Evolutionary conservation across 768 basidiomycete species (phyloP).

Genomic region (Boletus eberwhitei): DNA sequence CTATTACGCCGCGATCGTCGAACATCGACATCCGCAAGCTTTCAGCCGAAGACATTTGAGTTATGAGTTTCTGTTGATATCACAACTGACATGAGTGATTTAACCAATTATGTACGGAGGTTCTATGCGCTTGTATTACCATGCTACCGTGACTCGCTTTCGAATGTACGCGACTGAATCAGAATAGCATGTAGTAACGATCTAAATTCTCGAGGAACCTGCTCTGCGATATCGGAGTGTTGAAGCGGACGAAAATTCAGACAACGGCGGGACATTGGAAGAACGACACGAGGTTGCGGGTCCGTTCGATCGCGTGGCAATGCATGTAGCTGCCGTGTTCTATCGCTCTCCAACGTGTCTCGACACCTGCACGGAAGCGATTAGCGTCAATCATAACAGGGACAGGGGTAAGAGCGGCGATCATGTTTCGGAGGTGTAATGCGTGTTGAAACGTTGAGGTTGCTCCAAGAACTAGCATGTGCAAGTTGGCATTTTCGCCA

Average conservation of each 20-base stretch:
- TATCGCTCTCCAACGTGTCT: slow-evolving; percentile 19
- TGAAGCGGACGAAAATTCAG: slow-evolving; percentile 6
- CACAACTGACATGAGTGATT: no score
- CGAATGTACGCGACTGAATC: not conserved
- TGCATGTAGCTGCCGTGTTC: not conserved
- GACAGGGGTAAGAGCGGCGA: slow-evolving; percentile 19
- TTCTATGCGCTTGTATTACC: not conserved
- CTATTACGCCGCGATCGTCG: not conserved
- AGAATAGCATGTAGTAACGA: not conserved
- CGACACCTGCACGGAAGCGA: slow-evolving; percentile 19
- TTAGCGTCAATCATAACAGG: slow-evolving; percentile 20
- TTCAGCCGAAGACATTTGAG: not conserved
- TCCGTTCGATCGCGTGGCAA: not conserved
- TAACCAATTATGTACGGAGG: not conserved
- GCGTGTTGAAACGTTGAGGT: no score
- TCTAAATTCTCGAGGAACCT: slow-evolving; percentile 18
- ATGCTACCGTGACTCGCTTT: not conserved
- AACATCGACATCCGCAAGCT: slow-evolving; percentile 6
- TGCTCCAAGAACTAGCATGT: slow-evolving; percentile 1
- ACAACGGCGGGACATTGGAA: slow-evolving; percentile 2
- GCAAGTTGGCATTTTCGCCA: no score
- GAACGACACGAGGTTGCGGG: not conserved
- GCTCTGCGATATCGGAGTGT: slow-evolving; percentile 14
- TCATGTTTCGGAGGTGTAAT: slow-evolving; percentile 18
- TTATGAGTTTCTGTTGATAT: not conserved